Base-by-base conservation (phyloP, 2,329 filamentous ascomycete genomes). In the Aspergillus sp. region DNA sequence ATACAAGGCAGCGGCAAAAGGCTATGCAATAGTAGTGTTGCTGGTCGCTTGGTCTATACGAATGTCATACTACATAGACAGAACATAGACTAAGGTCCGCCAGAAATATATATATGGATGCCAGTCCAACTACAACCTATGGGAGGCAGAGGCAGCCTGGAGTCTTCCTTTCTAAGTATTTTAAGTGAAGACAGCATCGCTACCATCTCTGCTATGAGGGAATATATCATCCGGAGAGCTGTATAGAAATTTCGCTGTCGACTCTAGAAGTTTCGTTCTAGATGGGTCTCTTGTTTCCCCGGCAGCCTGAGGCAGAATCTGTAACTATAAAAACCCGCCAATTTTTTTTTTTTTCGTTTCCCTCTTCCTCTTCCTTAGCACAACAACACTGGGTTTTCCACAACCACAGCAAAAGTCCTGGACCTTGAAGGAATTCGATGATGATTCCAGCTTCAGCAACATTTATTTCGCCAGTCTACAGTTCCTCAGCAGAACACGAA, bases 1-100 rank as follows among this genome's bases (percentile, higher is more conserved):
- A 83, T 64, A 80, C 79, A 6, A 74, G 81, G 61, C 76, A 81
- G 61, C 77, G 74, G 64, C 81, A 80, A 62, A 82, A 82, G 67
- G 72, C 71, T 54, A 78, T 75, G 57, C 69, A 65, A 49, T 61
- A 49, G 30, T 28, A 28, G 25, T 28, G 25, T 28, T 50, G 53
- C n/a, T 48, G n/a, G 19, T 61, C 25, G 22, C 28, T 47, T 52
- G 58, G 64, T 41, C 34, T 41, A 13, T 13, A 41, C 13, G 34
- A 15, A 15, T 60, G 54, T 58, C 45, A 34, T 48, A 54, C 58
- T 57, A 50, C 41, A 54, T 59, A 49, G 43, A 58, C 54, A 4
- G 25, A 6, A 7, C 4, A 28, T 7, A 28, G 25, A 28, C 4
- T 28, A 19, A 19, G 19, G 19, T 19, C 19, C 19, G 19, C 19